Conservation (phyloP, 108 stramenopile species). For the Epithemia pelagica region DNA sequence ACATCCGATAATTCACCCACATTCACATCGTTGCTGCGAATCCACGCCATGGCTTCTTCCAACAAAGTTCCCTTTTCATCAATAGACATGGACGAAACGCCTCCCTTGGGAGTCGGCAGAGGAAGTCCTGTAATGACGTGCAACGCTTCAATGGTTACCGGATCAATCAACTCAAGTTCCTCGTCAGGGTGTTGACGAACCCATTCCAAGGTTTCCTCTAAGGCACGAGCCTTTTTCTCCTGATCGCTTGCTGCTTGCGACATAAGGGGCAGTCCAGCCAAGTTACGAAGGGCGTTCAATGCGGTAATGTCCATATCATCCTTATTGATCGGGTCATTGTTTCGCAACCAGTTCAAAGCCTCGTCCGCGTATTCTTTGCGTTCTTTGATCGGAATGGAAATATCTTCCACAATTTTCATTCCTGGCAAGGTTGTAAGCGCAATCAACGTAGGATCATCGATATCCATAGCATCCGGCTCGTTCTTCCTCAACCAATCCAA, state of each 20-base stretch:
- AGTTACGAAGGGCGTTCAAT: slow-evolving; percentile 2
- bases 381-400: neutral
- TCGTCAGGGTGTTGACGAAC: slow-evolving; percentile 1
- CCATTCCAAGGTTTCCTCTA: slow-evolving; percentile 7
- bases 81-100: neutral
- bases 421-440: slow-evolving; percentile 7
- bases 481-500: slow-evolving; percentile 31
- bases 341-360: slow-evolving; percentile 35
- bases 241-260: neutral
- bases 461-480: slow-evolving; percentile 11
- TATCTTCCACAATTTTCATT: slow-evolving; percentile 5
- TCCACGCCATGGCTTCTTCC: slow-evolving; percentile 21
- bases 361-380: slow-evolving; percentile 14
- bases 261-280: slow-evolving; percentile 8
- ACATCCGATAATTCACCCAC: slow-evolving; percentile 6
- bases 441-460: slow-evolving; percentile 11
- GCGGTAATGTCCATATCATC: slow-evolving; percentile 6
- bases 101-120: slow-evolving; percentile 1
- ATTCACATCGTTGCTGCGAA: slow-evolving; percentile 10
- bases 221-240: slow-evolving; percentile 2
- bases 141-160: slow-evolving; percentile 4
- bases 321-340: slow-evolving; percentile 6
- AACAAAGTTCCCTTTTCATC: slow-evolving; percentile 7
- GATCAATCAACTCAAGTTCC: slow-evolving; percentile 2
- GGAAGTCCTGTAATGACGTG: slow-evolving; percentile 7